Evolutionary conservation across 371 early-diverging fungal genomes (phyloP), one percentile per base, ranked within the genome.

Genomic region (Apophysomyces variabilis): DNA sequence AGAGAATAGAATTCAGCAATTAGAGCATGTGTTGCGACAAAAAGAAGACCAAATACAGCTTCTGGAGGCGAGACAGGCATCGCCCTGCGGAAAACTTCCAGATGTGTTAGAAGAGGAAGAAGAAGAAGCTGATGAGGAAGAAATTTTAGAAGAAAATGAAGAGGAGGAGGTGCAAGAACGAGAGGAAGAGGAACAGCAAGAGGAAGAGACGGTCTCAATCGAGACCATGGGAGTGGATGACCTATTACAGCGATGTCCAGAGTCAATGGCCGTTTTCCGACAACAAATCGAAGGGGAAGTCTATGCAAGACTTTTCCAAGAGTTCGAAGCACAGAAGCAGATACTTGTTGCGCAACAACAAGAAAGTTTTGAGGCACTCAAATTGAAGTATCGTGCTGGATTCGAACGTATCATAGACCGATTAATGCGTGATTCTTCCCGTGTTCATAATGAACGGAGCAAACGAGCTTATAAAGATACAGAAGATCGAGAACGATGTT

Each of bases 301-400:
- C 21, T 50, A 50, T 9, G 21, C 9, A 18, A 11, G 16, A 50
- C 54, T 50, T 21, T 50, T 18, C 18, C 37, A 14, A 14, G 54
- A 68, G 38, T 65, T 68, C 41, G 69, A 68, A 46, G 7, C 38
- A 35, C 66, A 69, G 39, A 69, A 65, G 36, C 66, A 44, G 16
- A 46, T 62, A 4, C 38, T 69, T 16, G 43, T 65, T 14, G 50
- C 54, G 9, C 58, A 66, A 16, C 70, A 69, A 36, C 58, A 56
- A 54, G 61, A 65, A 14, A 41, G 65, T 32, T 69, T 69, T 54
- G 66, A 69, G 14, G 60, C 70, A 18, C 62, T 69, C n/a, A 65
- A 62, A 37, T 26, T 44, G 9, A 69, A 65, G 16, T 69, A 69
- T 44, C 70, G 70, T 18, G 41, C 38, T 26, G 70, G 70, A 1